A percentile compares a stretch with the other conserved stretches of the same genome.
These are phyloP conservation scores for Cytospora schulzeri DNA, from an alignment of 2,329 filamentous ascomycete species.

Conservation along the genomic window DNA sequence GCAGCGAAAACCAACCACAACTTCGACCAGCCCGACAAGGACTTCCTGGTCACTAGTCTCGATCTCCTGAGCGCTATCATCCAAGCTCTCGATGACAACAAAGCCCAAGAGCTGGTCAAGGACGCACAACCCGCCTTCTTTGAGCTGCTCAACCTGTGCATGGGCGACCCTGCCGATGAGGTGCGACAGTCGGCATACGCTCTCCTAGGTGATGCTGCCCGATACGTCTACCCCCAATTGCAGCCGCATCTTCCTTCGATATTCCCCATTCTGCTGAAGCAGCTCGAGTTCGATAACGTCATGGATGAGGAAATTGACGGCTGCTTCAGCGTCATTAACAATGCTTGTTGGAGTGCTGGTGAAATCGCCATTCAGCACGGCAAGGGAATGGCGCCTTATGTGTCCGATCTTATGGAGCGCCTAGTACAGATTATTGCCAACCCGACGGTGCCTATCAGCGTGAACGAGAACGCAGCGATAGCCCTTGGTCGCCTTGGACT, in stretches of 20 bases:
- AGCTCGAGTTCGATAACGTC: conserved; percentile 80
- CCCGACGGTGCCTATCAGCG: conserved; percentile 79
- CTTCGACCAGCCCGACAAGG: conserved; percentile 85
- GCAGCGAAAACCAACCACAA: conserved; percentile 67
- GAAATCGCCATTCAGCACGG: conserved; percentile 85
- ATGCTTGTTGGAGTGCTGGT: conserved; percentile 94
- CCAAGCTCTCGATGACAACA: conserved; percentile 76
- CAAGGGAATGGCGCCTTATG: conserved; percentile 74
- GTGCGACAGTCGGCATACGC: conserved; percentile 96
- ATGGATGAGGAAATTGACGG: conserved; percentile 80
- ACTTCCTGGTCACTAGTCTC: conserved; percentile 93
- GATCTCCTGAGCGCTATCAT: conserved; percentile 92
- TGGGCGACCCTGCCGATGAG: conserved; percentile 88
- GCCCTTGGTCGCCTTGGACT: conserved; percentile 86
- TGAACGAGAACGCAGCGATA: conserved; percentile 93
- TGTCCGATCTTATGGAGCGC: conserved; percentile 74
- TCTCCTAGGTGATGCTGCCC: conserved; percentile 89
- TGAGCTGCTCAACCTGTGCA: conserved; percentile 85
- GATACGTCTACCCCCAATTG: conserved; percentile 84
- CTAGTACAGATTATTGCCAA: conserved; percentile 84
- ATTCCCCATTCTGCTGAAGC: conserved; percentile 79
- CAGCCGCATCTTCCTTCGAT: conserved; percentile 72
- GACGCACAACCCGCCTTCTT: conserved; percentile 83
- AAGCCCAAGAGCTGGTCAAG: conserved; percentile 75
- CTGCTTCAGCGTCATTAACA: conserved; percentile 92